Evolutionary conservation across 768 basidiomycete species (phyloP).

Genomic region (Lactarius sanguifluus): DNA sequence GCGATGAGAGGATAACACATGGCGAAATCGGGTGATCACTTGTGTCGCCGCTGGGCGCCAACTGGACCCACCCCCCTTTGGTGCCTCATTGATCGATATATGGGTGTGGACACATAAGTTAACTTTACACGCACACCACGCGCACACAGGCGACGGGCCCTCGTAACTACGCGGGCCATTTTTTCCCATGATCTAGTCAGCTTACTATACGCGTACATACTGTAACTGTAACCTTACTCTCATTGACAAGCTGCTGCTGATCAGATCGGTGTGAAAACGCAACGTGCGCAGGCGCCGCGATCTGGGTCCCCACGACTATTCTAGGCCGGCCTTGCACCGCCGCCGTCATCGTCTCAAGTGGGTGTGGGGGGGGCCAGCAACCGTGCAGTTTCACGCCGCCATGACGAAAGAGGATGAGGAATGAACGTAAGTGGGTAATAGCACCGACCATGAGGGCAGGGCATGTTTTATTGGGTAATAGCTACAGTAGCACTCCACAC

Average conservation of each 20-base stretch:
- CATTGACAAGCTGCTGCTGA: not conserved
- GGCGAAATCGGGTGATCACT: slow-evolving; percentile 5
- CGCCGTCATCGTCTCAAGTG: not conserved
- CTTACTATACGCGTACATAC: slow-evolving; percentile 2
- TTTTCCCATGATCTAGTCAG: not conserved
- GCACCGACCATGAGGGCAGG: slow-evolving; percentile 20
- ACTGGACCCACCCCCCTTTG: not conserved
- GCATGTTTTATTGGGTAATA: slow-evolving; percentile 16
- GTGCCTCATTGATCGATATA: slow-evolving; percentile 2
- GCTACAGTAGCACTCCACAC: not conserved
- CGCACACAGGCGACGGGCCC: not conserved
- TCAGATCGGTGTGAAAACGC: not conserved
- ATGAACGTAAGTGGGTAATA: slow-evolving; percentile 16
- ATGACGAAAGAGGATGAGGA: slow-evolving; percentile 7
- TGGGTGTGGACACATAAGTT: not conserved
- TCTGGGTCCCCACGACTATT: not conserved
- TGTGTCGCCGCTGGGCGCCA: not conserved
- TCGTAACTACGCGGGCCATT: not conserved
- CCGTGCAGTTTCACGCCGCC: slow-evolving; percentile 2
- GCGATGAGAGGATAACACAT: not conserved
- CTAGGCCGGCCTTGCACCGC: not conserved
- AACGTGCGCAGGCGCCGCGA: slow-evolving; percentile 4
- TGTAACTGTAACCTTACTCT: slow-evolving; percentile 2
- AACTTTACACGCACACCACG: not conserved
- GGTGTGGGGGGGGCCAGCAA: not conserved